Conservation (phyloP, 164 flowering plant species). For the Liquidambar formosana region DNA sequence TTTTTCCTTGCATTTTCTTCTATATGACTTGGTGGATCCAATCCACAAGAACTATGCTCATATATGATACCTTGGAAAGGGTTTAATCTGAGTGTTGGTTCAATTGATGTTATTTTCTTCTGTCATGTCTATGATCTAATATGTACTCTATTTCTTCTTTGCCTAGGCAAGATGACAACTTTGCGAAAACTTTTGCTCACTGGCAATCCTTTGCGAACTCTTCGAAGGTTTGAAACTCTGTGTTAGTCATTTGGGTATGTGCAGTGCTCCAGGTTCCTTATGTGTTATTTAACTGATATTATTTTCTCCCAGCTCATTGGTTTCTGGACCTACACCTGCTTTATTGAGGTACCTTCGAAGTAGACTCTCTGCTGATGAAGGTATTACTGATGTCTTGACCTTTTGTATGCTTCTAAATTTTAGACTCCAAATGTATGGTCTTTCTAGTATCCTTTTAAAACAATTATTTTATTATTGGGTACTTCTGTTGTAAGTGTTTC, state of each 20-base stretch:
- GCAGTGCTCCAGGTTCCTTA: not conserved
- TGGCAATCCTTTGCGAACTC: constrained; percentile 91
- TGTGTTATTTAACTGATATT: constrained; percentile 17
- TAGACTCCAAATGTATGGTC: not conserved
- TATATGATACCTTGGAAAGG: not conserved
- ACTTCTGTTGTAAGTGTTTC: not conserved
- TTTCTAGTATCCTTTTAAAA: no score
- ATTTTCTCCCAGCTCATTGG: constrained; percentile 63
- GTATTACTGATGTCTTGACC: constrained; percentile 21
- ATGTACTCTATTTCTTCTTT: constrained; percentile 1
- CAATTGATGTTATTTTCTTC: not conserved
- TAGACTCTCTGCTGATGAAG: constrained; percentile 78
- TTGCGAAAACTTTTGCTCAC: constrained; percentile 77
- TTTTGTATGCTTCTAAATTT: not conserved
- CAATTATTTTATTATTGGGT: no score
- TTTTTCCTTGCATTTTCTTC: not conserved
- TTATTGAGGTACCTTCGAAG: constrained; percentile 79
- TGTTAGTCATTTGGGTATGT: constrained; percentile 10
- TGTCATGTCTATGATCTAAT: constrained; percentile 2
- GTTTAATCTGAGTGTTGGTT: not conserved
- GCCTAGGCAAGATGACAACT: constrained; percentile 80
- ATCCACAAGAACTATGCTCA: not conserved
- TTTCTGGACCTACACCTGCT: constrained; percentile 81
- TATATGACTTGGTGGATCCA: not conserved
- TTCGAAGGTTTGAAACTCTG: constrained; percentile 65